Conservation (phyloP, 495 filamentous ascomycete genomes). For the Venustampulla echinocandica region DNA sequence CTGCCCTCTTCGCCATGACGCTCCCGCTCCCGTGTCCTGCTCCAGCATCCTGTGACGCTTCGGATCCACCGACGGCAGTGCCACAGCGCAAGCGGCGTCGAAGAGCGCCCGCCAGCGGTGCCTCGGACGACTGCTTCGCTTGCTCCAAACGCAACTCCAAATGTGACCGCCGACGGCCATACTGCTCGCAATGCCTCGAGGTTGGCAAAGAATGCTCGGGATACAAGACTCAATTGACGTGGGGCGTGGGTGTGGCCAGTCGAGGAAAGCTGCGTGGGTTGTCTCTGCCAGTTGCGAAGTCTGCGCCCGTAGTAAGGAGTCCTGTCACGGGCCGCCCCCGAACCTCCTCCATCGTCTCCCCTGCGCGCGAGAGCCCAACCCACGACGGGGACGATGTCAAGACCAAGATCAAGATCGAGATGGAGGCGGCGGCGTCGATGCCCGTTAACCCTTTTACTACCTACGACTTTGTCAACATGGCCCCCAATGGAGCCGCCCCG, state of each 20-base stretch:
- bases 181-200: conserved; percentile 92
- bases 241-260: conserved; percentile 95
- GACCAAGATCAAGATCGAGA: conserved; percentile 21
- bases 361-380: conserved; percentile 5
- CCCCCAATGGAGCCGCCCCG: conserved; percentile 24
- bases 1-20: conserved; percentile 19
- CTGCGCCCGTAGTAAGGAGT: conserved; percentile 43
- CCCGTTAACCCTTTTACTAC: conserved; percentile 26
- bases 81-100: conserved; percentile 70
- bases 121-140: conserved; percentile 91
- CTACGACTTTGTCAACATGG: conserved; percentile 46
- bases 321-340: conserved; percentile 13
- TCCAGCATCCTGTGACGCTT: conserved; percentile 11
- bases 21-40: conserved; percentile 22
- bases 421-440: conserved; percentile 14
- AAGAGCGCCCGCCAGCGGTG: conserved; percentile 80
- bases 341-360: conserved; percentile 17
- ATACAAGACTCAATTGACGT: conserved; percentile 95
- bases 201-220: conserved; percentile 88
- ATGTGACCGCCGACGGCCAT: conserved; percentile 89
- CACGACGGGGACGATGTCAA: conserved; percentile 21
- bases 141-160: conserved; percentile 73
- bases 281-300: conserved; percentile 73
- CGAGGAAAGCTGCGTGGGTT: conserved; percentile 89
- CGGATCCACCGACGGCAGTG: conserved; percentile 19